Evolutionary conservation across 2,329 filamentous ascomycete genomes (phyloP), one percentile per base, ranked within the genome.

Genomic region (Aspergillus eucalypticola): DNA sequence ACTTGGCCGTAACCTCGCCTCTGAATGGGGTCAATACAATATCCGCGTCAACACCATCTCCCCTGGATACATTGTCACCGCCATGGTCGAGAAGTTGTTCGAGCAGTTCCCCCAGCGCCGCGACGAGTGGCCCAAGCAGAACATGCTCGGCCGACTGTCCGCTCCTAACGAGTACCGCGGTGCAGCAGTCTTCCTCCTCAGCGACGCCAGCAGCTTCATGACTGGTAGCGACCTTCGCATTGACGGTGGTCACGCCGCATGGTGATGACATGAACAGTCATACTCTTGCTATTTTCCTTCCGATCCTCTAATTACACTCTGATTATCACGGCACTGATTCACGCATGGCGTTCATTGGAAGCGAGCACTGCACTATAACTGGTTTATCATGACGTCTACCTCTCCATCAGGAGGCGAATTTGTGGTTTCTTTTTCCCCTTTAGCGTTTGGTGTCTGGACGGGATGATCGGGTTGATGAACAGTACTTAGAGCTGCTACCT

Each of bases 51-150:
- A 82, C 69, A 80, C 79, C 44, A 74, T 82, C 54, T 79, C 74
- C 5, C 79, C 79, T 1, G 79, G 79, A 50, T 80, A 81, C 66
- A 81, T 81, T 60, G 74, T 78, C 54, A 80, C 79, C 3, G 71
- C 77, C 42, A 80, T 81, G 78, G 78, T 80, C 8, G 76, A 78
- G 67, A 70, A 75, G 38, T 66, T 80, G 29, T 79, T 78, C 56
- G 46, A 72, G 11, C 82, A 88, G 54, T 96, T 90, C 90, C 86
- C 90, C 4, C 88, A 84, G 66, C 88, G 93, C 73, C 95, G 94
- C 74, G 92, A 72, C 8, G 84, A 88, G 61, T 96, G 92, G 92
- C 86, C 90, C 15, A 88, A 84, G 68, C 88, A 94, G 76, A 96
- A 96, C 76, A 95, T 96, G 91, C 81, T 96, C 56, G 87, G 84